These are phyloP conservation scores for Fusarium pseudograminearum DNA, from an alignment of 2,329 filamentous ascomycete genomes.

Conservation along the genomic window DNA sequence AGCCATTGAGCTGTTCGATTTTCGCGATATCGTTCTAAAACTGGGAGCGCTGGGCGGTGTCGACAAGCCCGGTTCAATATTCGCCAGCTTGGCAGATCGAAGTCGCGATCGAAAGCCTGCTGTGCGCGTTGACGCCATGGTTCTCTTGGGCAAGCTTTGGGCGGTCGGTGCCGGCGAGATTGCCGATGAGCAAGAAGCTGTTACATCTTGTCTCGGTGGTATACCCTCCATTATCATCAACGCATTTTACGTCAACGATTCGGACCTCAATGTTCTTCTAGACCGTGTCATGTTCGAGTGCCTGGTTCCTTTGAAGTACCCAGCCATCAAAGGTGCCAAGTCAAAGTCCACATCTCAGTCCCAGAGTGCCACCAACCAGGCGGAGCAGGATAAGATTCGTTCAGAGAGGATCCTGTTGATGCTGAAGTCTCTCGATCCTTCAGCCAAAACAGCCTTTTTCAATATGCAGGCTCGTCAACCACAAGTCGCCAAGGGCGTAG, in stretches of 20 bases:
- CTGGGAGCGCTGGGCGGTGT: conserved; percentile 82
- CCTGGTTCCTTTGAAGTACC: conserved; percentile 89
- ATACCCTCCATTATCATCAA: conserved; percentile 89
- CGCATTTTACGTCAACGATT: conserved; percentile 89
- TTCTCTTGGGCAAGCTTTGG: conserved; percentile 87
- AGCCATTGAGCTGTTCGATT: conserved; percentile 82
- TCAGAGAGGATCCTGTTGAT: conserved; percentile 87
- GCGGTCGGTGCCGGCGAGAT: conserved; percentile 92
- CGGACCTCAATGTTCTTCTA: conserved; percentile 84
- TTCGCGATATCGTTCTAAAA: conserved; percentile 84
- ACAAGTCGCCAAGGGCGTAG: conserved; percentile 77
- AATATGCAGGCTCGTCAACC: conserved; percentile 84
- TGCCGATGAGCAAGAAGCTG: conserved; percentile 81
- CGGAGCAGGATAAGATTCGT: conserved; percentile 80
- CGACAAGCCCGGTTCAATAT: conserved; percentile 79
- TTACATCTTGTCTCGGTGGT: conserved; percentile 79
- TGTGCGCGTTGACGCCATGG: conserved; percentile 89
- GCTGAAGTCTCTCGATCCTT: conserved; percentile 79
- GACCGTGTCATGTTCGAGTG: conserved; percentile 89
- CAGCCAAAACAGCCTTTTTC: conserved; percentile 89
- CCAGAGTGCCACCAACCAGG: conserved; percentile 62
- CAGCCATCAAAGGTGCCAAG: conserved; percentile 69
- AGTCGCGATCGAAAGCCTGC: conserved; percentile 86
- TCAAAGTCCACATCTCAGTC: conserved; percentile 70
- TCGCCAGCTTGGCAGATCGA: conserved; percentile 85